A percentile compares a stretch with the other conserved stretches of the same genome.
Evolutionary conservation across 2,329 filamentous ascomycete genomes (phyloP).

Genomic region (Neocatenulostroma microsporum): DNA sequence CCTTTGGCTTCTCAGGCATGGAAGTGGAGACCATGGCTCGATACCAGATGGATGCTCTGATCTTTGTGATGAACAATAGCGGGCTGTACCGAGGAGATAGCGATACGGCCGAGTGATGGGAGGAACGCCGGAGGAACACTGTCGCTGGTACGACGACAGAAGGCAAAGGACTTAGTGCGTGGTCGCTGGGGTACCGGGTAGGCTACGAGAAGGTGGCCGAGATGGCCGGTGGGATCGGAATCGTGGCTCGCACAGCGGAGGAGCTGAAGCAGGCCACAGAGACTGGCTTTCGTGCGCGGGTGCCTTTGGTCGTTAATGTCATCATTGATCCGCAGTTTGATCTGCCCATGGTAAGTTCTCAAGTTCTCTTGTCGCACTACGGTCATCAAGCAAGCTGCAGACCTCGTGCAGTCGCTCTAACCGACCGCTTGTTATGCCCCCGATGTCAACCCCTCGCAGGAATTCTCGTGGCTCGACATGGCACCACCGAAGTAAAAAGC

Average conservation of each 20-base stretch:
- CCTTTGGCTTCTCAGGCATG: slow-evolving; percentile 49
- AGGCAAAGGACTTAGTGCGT: slow-evolving; percentile 43
- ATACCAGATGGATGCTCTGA: slow-evolving; percentile 47
- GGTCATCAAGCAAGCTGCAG: no score
- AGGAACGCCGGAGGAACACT: slow-evolving; percentile 38
- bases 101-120: slow-evolving; percentile 36
- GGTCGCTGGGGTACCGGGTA: slow-evolving; percentile 42
- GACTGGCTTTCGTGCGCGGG: slow-evolving; percentile 42
- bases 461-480: slow-evolving; percentile 27
- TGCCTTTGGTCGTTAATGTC: slow-evolving; percentile 48
- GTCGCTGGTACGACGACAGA: slow-evolving; percentile 24
- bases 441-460: no score
- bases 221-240: slow-evolving; percentile 49
- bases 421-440: no score
- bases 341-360: slow-evolving; percentile 20
- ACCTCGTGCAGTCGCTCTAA: no score
- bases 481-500: slow-evolving; percentile 19
- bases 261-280: slow-evolving; percentile 45
- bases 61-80: slow-evolving; percentile 48
- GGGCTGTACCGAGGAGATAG: slow-evolving; percentile 34
- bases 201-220: slow-evolving; percentile 49
- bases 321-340: slow-evolving; percentile 40
- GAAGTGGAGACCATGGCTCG: slow-evolving; percentile 52
- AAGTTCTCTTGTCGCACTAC: no score
- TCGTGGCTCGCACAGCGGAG: slow-evolving; percentile 44